Base-by-base conservation (phyloP, 768 basidiomycete species). In the Amanita rimosa region DNA sequence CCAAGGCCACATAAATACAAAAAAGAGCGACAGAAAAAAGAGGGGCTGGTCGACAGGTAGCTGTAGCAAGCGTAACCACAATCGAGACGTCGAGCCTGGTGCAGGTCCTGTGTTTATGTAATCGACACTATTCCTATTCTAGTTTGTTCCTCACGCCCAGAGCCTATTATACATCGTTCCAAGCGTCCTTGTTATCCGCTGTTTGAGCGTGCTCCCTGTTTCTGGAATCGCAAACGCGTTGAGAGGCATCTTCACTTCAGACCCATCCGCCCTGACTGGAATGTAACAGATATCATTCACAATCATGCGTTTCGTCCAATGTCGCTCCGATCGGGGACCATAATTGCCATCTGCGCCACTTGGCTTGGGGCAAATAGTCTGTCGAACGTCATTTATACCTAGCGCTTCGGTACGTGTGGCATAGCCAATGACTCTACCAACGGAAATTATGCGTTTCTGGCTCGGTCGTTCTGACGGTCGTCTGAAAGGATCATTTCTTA, bases 1-100 rank as follows among this genome's bases (percentile, higher is more conserved):
- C 56, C 53, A 46, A 49, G 49, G 31, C 36, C 51, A 42, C 45
- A 58, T 57, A 51, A 51, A 49, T 49, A 43, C 26, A 51, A 51
- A 50, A 24, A 54, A 17, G 52, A 54, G 39, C 50, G 55, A 48
- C 37, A 43, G 49, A 52, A 51, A 51, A 26, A 53, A 41, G 43
- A 39, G 58, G 56, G 17, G 53, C 56, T 43, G 36, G 31, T 31
- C 31, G 13, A 31, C 31, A 31, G 31, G 11, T 31, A 6, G 10
- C 31, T 11, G 3, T 4, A 24, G 31, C 31, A 7, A 5, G 5
- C 22, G 38, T 53, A 58, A 59, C 46, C 54, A 35, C 52, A 54
- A 24, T 43, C 51, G 42, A 50, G 22, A 5, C 22, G n/a, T n/a
- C n/a, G n/a, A n/a, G n/a, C n/a, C n/a, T n/a, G n/a, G n/a, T n/a